A percentile compares a stretch with the other conserved stretches of the same genome.
Evolutionary conservation across 306 rosid genomes (phyloP).

Genomic region (Rubus parviflorus): DNA sequence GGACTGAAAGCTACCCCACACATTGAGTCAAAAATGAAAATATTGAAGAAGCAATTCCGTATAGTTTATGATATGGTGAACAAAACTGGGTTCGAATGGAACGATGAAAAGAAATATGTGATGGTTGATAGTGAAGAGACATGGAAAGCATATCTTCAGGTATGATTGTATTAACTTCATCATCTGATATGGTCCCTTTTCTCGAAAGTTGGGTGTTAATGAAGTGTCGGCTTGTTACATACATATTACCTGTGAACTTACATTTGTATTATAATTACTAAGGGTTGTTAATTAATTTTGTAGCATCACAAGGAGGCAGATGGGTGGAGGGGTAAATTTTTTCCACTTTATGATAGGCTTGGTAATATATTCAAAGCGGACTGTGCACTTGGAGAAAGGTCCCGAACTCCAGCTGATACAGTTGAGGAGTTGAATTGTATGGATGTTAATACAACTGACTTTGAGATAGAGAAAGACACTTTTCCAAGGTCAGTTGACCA

Average conservation of each 20-base stretch:
- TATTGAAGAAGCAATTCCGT: conserved; percentile 6
- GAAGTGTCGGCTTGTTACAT: not conserved
- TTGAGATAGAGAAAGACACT: not conserved
- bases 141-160: conserved; percentile 22
- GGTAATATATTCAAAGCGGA: conserved; percentile 2
- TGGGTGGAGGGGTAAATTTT: conserved; percentile 15
- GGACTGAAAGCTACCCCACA: conserved; percentile 16
- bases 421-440: not conserved
- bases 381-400: not conserved
- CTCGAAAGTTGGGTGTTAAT: not conserved
- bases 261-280: not conserved
- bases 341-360: conserved; percentile 15
- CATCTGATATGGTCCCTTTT: not conserved
- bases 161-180: not conserved
- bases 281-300: not conserved
- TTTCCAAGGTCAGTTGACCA: conserved; percentile 8
- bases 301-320: conserved; percentile 23
- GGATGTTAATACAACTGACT: not conserved
- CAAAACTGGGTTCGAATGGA: conserved; percentile 2
- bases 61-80: conserved; percentile 17
- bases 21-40: conserved; percentile 23
- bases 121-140: conserved; percentile 13
- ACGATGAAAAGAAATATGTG: conserved; percentile 18
- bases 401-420: not conserved
- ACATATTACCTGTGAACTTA: not conserved